Percentiles rank a stretch among this genome's conserved stretches.
Evolutionary conservation across 768 basidiomycete genomes (phyloP).

Genomic region (Kwoniella dejecticola): DNA sequence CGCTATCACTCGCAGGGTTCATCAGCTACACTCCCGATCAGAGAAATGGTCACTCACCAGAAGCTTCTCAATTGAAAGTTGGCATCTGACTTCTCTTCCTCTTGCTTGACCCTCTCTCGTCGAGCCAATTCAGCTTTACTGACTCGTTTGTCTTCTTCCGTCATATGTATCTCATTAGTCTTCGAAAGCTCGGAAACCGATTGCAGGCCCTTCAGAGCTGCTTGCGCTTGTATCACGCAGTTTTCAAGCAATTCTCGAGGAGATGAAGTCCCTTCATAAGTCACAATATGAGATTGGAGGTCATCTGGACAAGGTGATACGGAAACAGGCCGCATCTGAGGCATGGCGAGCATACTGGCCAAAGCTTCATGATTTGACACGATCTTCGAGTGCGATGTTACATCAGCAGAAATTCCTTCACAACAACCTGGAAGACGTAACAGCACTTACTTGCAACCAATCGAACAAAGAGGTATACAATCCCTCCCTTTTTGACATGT

Average conservation of each 20-base stretch:
- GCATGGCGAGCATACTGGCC: conserved; percentile 96
- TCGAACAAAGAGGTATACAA: conserved; percentile 87
- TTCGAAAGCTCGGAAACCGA: neutral
- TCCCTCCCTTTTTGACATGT: conserved; percentile 84
- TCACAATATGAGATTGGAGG: conserved; percentile 56
- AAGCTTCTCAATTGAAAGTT: conserved; percentile 76
- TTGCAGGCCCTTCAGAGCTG: conserved; percentile 84
- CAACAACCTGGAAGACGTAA: too few relatives aligned
- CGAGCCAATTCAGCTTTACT: conserved; percentile 57
- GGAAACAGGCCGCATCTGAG: conserved; percentile 60
- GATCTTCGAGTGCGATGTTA: conserved; percentile 61
- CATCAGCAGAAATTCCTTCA: too few relatives aligned
- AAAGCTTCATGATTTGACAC: conserved; percentile 90
- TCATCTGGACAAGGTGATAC: conserved; percentile 6
- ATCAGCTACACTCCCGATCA: neutral
- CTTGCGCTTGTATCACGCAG: conserved; percentile 87
- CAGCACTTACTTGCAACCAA: conserved; percentile 76
- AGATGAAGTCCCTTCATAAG: conserved; percentile 87
- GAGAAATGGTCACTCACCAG: conserved; percentile 58
- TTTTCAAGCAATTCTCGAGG: conserved; percentile 89
- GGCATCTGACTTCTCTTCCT: conserved; percentile 67
- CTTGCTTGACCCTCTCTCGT: conserved; percentile 64
- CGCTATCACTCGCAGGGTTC: conserved; percentile 46
- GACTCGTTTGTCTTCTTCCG: conserved; percentile 87
- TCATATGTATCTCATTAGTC: conserved; percentile 52